Evolutionary conservation across 2,329 filamentous ascomycete genomes (phyloP).

Genomic region (Sporothrix inflata): DNA sequence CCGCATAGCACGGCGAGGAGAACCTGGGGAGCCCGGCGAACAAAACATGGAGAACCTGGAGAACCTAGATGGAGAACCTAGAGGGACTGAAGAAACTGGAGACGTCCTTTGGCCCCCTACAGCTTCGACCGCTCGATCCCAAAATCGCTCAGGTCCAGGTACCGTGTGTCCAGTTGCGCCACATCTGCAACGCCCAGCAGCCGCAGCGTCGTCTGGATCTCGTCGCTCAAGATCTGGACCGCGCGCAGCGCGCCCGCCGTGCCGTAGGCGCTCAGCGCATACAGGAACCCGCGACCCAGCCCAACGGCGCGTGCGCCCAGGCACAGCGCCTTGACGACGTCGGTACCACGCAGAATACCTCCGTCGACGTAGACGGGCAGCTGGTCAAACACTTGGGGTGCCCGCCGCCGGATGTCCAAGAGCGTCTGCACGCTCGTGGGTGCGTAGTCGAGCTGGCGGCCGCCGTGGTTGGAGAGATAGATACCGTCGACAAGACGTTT

Average conservation of each 20-base stretch:
- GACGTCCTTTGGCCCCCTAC: background rate
- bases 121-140: constrained; percentile 9
- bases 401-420: constrained; percentile 49
- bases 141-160: constrained; percentile 21
- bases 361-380: constrained; percentile 54
- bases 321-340: constrained; percentile 52
- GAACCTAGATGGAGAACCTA: background rate
- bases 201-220: constrained; percentile 30
- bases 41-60: background rate
- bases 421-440: constrained; percentile 49
- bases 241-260: constrained; percentile 47
- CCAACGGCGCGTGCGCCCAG: constrained; percentile 53
- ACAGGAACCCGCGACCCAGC: constrained; percentile 57
- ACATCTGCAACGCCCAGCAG: constrained; percentile 28
- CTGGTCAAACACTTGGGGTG: constrained; percentile 47
- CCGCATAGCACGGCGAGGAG: background rate
- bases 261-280: constrained; percentile 49
- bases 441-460: constrained; percentile 53
- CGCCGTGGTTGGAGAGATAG: constrained; percentile 56
- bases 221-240: constrained; percentile 33
- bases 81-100: background rate
- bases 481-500: constrained; percentile 46
- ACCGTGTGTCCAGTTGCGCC: constrained; percentile 21
- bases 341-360: constrained; percentile 50
- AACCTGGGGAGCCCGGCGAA: background rate